Evolutionary conservation across 148 eudicot genomes (phyloP), one percentile per base, ranked within the genome.

Genomic region (Drosera capensis): DNA sequence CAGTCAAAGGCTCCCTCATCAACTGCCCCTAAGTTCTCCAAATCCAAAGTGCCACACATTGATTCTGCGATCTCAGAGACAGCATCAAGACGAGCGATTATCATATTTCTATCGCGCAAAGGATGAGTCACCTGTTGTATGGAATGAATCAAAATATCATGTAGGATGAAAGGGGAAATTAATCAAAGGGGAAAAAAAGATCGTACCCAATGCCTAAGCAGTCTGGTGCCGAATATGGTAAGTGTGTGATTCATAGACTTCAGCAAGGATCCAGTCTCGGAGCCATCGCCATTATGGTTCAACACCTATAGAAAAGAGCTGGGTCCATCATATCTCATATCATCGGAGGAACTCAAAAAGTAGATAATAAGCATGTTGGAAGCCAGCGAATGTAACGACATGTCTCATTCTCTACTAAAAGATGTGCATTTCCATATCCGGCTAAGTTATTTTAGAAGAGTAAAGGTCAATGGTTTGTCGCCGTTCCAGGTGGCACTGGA

Each of bases 131-230:
- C 87, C 96, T 88, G 70, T 36, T 67, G 38, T 49, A 62, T 46
- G 21, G 36, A 60, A 21, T 29, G 20, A 12, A 56, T 24, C 23
- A 15, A 24, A 16, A 47, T 31, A 43, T 20, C 23, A 36, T n/a
- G n/a, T n/a, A n/a, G 12, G 34, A 19, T 39, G 31, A 13, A 41
- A 37, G 19, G 30, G 42, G 41, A 12, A 5, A 8, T 20, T n/a
- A n/a, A n/a, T n/a, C n/a, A n/a, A n/a, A n/a, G n/a, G n/a, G n/a
- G n/a, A n/a, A 45, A 46, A 38, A 19, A 22, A 20, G 13, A 29
- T 17, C 70, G 55, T 83, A 88, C 96, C 94, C 97, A 83, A 48
- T 75, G 94, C 55, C 79, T 69, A 21, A 88, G 74, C 65, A 88
- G 86, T 70, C 97, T 83, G 43, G 86, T 79, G 46, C 97, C 97